Conservation (phyloP, 768 basidiomycete genomes). For the Lenzites betulinus region DNA sequence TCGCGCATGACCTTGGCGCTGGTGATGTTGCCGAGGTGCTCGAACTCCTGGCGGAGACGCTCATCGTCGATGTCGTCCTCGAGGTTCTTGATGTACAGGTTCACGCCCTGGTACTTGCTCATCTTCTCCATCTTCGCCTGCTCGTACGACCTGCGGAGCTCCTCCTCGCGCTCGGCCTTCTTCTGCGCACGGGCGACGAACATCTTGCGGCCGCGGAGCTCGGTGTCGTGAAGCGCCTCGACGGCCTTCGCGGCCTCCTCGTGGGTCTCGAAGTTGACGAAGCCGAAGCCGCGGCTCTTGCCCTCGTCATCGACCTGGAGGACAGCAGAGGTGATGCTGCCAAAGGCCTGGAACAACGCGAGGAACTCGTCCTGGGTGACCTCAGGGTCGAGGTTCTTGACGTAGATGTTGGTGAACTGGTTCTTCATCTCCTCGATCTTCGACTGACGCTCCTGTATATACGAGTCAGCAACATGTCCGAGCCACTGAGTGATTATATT, state of each 20-base stretch:
- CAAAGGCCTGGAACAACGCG: conserved; percentile 74
- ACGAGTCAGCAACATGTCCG: not conserved
- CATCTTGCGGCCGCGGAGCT: conserved; percentile 83
- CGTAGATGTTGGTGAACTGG: conserved; percentile 97
- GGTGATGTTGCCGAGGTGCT: conserved; percentile 95
- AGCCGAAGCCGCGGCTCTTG: conserved; percentile 96
- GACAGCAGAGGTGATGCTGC: conserved; percentile 86
- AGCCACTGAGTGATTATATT: conserved; percentile 19
- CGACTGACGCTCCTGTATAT: conserved; percentile 84
- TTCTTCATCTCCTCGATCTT: conserved; percentile 98
- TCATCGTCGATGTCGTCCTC: conserved; percentile 99
- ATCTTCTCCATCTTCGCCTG: conserved; percentile 96
- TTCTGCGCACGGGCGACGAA: conserved; percentile 98
- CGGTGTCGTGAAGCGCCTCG: conserved; percentile 84
- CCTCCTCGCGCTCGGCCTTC: conserved; percentile 97
- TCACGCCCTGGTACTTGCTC: conserved; percentile 98
- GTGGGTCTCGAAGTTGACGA: conserved; percentile 94
- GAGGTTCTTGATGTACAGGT: conserved; percentile 99
- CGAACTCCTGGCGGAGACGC: conserved; percentile 93
- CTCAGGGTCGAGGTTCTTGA: conserved; percentile 94
- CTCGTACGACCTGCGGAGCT: conserved; percentile 91
- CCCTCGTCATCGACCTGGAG: conserved; percentile 84
- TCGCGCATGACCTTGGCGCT: conserved; percentile 99
- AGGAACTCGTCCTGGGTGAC: conserved; percentile 86
- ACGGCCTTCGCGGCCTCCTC: conserved; percentile 92